A percentile compares a stretch with the other conserved stretches of the same genome.
Evolutionary conservation across 306 rosid genomes (phyloP).

Genomic region (Quercus berberidifolia): DNA sequence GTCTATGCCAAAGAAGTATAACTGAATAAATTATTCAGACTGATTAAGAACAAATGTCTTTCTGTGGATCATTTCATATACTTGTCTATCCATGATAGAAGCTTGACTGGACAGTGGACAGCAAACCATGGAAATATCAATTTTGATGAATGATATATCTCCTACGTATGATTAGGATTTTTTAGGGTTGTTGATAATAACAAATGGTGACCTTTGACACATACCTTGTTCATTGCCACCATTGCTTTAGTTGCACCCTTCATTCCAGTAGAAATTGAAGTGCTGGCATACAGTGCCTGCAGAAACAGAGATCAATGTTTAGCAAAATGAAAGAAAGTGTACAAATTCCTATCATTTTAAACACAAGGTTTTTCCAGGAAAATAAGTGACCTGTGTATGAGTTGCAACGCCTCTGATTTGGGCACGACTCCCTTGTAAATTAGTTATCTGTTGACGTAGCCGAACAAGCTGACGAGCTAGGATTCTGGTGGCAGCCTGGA

Average conservation of each 20-base stretch:
- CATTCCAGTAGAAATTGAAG: slow-evolving; percentile 95
- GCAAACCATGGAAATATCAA: not conserved
- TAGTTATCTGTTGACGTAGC: slow-evolving; percentile 92
- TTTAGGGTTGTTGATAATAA: not conserved
- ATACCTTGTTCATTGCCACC: slow-evolving; percentile 95
- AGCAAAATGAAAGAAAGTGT: slow-evolving; percentile 5
- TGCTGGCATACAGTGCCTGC: slow-evolving; percentile 90
- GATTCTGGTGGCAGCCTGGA: slow-evolving; percentile 87
- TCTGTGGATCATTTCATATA: not conserved
- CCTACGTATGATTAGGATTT: not conserved
- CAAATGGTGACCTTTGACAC: slow-evolving; percentile 1
- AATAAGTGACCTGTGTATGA: slow-evolving; percentile 72
- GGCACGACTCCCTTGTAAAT: slow-evolving; percentile 98
- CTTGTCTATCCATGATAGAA: not conserved
- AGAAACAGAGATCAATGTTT: slow-evolving; percentile 11
- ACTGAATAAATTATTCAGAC: not conserved
- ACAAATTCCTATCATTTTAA: not conserved
- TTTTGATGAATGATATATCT: not conserved
- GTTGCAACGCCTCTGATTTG: slow-evolving; percentile 96
- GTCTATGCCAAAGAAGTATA: not conserved
- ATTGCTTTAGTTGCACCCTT: slow-evolving; percentile 99
- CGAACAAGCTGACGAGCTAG: slow-evolving; percentile 96
- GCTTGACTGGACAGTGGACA: not conserved
- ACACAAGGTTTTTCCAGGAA: not conserved
- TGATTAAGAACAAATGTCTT: not conserved